Evolutionary conservation across 208 protist species (phyloP).

Genomic region (Trypanosoma scelopori): DNA sequence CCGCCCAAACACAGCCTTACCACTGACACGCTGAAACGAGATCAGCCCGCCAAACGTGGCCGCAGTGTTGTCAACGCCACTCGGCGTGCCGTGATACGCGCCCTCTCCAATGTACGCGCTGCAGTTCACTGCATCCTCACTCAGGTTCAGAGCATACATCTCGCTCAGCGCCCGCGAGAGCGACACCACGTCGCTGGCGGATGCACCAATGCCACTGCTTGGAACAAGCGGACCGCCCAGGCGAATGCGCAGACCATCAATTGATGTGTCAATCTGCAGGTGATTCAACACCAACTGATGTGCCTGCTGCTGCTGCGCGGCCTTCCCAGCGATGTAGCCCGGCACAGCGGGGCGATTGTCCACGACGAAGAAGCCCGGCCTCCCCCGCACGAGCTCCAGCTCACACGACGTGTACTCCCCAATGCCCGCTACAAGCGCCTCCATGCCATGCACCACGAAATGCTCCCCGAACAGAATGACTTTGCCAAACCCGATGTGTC

Average conservation of each 20-base stretch:
- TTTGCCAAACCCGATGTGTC: slow-evolving; percentile 85
- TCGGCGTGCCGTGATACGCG: slow-evolving; percentile 89
- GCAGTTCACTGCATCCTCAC: slow-evolving; percentile 60
- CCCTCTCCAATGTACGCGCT: slow-evolving; percentile 73
- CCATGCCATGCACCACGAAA: slow-evolving; percentile 87
- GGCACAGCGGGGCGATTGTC: slow-evolving; percentile 76
- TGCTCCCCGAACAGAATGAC: slow-evolving; percentile 94
- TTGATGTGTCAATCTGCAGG: slow-evolving; percentile 60
- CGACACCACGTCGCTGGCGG: slow-evolving; percentile 75
- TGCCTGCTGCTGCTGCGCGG: slow-evolving; percentile 74
- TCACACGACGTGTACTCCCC: slow-evolving; percentile 77
- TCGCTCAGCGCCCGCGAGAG: slow-evolving; percentile 78
- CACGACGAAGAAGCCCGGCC: slow-evolving; percentile 55
- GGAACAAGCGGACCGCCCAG: slow-evolving; percentile 72
- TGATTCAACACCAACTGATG: slow-evolving; percentile 72
- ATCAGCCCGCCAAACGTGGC: slow-evolving; percentile 89
- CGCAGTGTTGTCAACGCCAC: slow-evolving; percentile 88
- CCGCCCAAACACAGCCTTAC: slow-evolving; percentile 38
- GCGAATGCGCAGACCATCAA: slow-evolving; percentile 58
- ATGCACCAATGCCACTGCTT: slow-evolving; percentile 82
- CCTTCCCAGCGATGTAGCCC: slow-evolving; percentile 75
- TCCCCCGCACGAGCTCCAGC: slow-evolving; percentile 37
- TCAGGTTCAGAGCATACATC: slow-evolving; percentile 59
- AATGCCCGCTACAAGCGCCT: slow-evolving; percentile 79
- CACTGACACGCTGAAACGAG: slow-evolving; percentile 41